These are phyloP conservation scores for Licmophora abbreviata DNA, from an alignment of 108 stramenopile species.

Conservation along the genomic window DNA sequence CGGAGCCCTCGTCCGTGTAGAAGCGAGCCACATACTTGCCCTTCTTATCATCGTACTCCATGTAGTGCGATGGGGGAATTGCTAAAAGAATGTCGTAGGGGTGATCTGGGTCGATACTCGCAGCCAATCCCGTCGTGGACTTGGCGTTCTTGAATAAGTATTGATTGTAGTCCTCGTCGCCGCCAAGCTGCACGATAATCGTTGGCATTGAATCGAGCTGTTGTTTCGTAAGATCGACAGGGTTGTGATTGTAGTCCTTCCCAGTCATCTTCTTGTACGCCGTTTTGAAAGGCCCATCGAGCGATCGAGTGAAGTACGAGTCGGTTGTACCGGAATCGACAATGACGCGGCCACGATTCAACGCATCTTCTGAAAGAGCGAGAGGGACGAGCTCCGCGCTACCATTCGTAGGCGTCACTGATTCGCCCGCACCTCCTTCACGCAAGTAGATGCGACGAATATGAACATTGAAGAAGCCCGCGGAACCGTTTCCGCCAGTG, in stretches of 20 bases:
- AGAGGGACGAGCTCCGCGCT: slow-evolving; percentile 11
- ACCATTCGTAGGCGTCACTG: slow-evolving; percentile 3
- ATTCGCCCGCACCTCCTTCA: slow-evolving; percentile 35
- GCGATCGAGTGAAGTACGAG: slow-evolving; percentile 47
- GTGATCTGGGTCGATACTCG: slow-evolving; percentile 36
- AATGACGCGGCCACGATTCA: slow-evolving; percentile 46
- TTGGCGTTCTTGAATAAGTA: slow-evolving; percentile 5
- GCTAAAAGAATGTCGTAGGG: slow-evolving; percentile 70
- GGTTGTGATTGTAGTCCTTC: slow-evolving; percentile 12
- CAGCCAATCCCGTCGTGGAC: slow-evolving; percentile 39
- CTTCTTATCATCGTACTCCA: slow-evolving; percentile 51
- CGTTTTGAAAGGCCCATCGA: slow-evolving; percentile 12
- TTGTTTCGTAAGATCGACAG: slow-evolving; percentile 23
- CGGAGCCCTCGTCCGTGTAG: slow-evolving; percentile 71
- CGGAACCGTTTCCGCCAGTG: slow-evolving; percentile 12
- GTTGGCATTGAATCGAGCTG: slow-evolving; percentile 61
- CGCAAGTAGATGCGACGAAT: slow-evolving; percentile 55
- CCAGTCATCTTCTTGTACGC: slow-evolving; percentile 19
- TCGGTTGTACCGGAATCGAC: slow-evolving; percentile 88
- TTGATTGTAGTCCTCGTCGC: slow-evolving; percentile 10
- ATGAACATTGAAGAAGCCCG: slow-evolving; percentile 76
- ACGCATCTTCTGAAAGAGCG: slow-evolving; percentile 1
- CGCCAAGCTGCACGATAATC: slow-evolving; percentile 65
- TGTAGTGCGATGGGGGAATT: slow-evolving; percentile 73
- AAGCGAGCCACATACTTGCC: slow-evolving; percentile 57